Percentiles rank a stretch among this genome's conserved stretches.
phyloP scores from a whole-genome alignment of 352 stramenopile species.

The Phytophthora uliginosa region DNA sequence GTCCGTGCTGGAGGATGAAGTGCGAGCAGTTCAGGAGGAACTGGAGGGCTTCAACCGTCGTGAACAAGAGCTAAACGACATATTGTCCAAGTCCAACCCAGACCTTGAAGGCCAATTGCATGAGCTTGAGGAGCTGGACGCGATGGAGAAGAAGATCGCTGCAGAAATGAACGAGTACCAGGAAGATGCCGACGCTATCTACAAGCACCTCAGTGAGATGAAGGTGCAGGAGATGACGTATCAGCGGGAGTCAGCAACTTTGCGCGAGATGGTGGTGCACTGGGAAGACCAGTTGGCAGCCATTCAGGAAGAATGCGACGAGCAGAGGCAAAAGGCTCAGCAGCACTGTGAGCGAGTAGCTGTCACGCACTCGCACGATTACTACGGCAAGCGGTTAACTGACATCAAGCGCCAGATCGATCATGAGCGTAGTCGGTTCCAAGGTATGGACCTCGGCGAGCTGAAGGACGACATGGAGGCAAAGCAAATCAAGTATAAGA shows the following conservation, averaged over 20 bases:
- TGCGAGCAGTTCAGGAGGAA: conserved; percentile 59
- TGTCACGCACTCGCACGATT: conserved; percentile 73
- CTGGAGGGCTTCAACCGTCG: conserved; percentile 48
- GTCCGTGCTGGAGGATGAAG: conserved; percentile 80
- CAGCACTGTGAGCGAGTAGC: conserved; percentile 74
- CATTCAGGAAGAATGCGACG: conserved; percentile 67
- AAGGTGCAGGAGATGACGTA: conserved; percentile 79
- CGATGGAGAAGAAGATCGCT: conserved; percentile 60
- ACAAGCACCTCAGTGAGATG: conserved; percentile 81
- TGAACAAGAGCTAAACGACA: conserved; percentile 63
- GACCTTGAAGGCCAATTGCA: conserved; percentile 71
- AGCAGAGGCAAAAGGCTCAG: conserved; percentile 67
- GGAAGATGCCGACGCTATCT: conserved; percentile 68
- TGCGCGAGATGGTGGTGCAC: conserved; percentile 59
- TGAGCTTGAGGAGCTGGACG: conserved; percentile 65
- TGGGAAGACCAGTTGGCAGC: conserved; percentile 62
- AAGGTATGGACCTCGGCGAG: conserved; percentile 86
- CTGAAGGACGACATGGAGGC: conserved; percentile 80
- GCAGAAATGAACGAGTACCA: conserved; percentile 66
- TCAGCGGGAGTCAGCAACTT: conserved; percentile 53
- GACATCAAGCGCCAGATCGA: conserved; percentile 86
- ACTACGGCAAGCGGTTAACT: conserved; percentile 84
- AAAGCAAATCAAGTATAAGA: conserved; percentile 74
- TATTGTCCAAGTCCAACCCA: conserved; percentile 72
- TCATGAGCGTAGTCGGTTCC: conserved; percentile 76